Percentiles rank a stretch among this genome's conserved stretches.
phyloP scores from a whole-genome alignment of 2,329 filamentous ascomycete species.

The Basipetospora chlamydospora region DNA sequence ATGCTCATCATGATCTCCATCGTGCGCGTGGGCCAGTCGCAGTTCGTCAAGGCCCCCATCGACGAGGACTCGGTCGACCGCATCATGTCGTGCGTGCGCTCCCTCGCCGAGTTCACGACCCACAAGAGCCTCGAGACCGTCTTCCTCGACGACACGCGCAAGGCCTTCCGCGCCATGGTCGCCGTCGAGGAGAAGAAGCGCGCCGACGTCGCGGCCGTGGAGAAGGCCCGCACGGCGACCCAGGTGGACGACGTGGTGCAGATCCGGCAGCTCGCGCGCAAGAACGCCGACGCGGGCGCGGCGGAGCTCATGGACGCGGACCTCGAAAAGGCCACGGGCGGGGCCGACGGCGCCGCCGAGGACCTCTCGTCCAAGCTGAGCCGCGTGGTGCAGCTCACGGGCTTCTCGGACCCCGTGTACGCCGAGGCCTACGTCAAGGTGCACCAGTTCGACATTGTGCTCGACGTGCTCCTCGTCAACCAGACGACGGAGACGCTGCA shows the following conservation, averaged over 20 bases:
- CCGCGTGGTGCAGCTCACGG: conserved; percentile 90
- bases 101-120: conserved; percentile 75
- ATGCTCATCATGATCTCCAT: conserved; percentile 99
- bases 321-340: conserved; percentile 85
- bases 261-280: conserved; percentile 87
- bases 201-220: conserved; percentile 80
- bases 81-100: conserved; percentile 94
- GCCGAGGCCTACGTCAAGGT: conserved; percentile 99
- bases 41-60: conserved; percentile 93
- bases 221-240: conserved; percentile 85
- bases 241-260: conserved; percentile 92
- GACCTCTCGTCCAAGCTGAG: conserved; percentile 88
- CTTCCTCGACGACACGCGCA: conserved; percentile 87
- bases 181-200: conserved; percentile 96
- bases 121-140: conserved; percentile 84
- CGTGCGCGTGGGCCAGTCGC: conserved; percentile 93
- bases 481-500: conserved; percentile 94
- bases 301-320: conserved; percentile 78
- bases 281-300: conserved; percentile 68
- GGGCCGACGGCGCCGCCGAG: conserved; percentile 67
- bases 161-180: conserved; percentile 94
- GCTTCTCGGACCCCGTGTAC: conserved; percentile 96
- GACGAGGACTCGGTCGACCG: conserved; percentile 97
- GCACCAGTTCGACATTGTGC: conserved; percentile 94
- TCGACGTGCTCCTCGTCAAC: conserved; percentile 93